These are phyloP conservation scores for Teratosphaeria destructans DNA, from an alignment of 2,329 filamentous ascomycete genomes.

Conservation along the genomic window DNA sequence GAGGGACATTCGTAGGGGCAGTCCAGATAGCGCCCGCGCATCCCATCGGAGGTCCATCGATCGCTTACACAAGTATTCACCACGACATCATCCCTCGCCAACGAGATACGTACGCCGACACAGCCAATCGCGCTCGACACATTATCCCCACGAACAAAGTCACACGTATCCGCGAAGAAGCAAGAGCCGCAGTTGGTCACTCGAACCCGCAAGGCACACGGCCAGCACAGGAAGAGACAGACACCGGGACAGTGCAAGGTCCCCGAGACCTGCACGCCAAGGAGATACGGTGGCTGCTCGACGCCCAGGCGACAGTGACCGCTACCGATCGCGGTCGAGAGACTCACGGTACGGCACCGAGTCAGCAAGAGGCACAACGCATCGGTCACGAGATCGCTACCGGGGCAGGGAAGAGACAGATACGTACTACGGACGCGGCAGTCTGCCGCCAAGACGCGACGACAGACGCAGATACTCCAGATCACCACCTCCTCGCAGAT, in stretches of 20 bases:
- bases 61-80: not conserved
- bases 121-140: conserved; percentile 11
- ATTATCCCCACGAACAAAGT: conserved; percentile 8
- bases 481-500: conserved; percentile 3
- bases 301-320: conserved; percentile 20
- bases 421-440: not conserved
- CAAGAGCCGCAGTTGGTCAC: conserved; percentile 8
- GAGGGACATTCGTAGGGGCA: not conserved
- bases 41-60: not conserved
- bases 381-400: conserved; percentile 22
- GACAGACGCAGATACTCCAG: conserved; percentile 1
- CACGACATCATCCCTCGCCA: conserved; percentile 2
- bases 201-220: conserved; percentile 1
- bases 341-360: conserved; percentile 29
- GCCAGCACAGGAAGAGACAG: conserved; percentile 6
- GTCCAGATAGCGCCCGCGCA: not conserved
- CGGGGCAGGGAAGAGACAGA: conserved; percentile 1
- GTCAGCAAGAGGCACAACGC: conserved; percentile 22
- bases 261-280: conserved; percentile 19
- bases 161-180: conserved; percentile 26
- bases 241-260: conserved; percentile 16
- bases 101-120: conserved; percentile 14
- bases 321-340: conserved; percentile 29
- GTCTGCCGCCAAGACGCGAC: not conserved
- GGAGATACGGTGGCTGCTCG: conserved; percentile 13